phyloP scores from a whole-genome alignment of 1,284 basidiomycete genomes.

The Apiotrichum sp. region DNA sequence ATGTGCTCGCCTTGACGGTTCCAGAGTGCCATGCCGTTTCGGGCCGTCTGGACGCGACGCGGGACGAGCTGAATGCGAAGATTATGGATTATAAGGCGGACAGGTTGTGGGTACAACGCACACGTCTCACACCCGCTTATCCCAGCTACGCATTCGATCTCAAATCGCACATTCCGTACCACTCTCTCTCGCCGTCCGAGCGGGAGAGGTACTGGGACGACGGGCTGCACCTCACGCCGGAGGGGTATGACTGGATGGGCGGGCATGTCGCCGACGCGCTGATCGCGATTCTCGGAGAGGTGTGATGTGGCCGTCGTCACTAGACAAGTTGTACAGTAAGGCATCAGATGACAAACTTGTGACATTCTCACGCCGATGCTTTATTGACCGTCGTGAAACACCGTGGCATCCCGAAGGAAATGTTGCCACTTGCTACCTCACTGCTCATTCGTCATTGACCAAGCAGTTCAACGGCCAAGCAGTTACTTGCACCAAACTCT shows the following conservation, averaged over 20 bases:
- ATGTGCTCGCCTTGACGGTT: slow-evolving; percentile 7
- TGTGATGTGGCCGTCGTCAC: too few species aligned
- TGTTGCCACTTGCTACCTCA: too few species aligned
- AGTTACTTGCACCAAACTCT: too few species aligned
- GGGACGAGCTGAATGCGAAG: not conserved
- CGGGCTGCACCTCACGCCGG: slow-evolving; percentile 3
- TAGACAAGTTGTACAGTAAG: too few species aligned
- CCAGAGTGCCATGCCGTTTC: not conserved
- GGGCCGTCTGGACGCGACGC: not conserved
- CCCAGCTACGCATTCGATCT: slow-evolving; percentile 7
- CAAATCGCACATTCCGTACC: not conserved
- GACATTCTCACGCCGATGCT: too few species aligned
- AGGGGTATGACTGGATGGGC: slow-evolving; percentile 7
- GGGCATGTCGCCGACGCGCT: slow-evolving; percentile 5
- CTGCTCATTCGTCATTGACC: too few species aligned
- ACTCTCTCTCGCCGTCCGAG: not conserved
- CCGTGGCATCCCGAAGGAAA: too few species aligned
- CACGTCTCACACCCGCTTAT: not conserved
- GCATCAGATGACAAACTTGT: too few species aligned
- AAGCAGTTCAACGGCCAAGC: too few species aligned
- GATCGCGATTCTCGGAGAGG: not conserved
- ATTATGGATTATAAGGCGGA: not conserved
- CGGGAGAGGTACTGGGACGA: slow-evolving; percentile 6
- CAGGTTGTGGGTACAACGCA: not conserved
- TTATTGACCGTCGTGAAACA: too few species aligned